These are phyloP conservation scores for Primulina eburnea DNA, from an alignment of 257 asterid species.

Conservation along the genomic window DNA sequence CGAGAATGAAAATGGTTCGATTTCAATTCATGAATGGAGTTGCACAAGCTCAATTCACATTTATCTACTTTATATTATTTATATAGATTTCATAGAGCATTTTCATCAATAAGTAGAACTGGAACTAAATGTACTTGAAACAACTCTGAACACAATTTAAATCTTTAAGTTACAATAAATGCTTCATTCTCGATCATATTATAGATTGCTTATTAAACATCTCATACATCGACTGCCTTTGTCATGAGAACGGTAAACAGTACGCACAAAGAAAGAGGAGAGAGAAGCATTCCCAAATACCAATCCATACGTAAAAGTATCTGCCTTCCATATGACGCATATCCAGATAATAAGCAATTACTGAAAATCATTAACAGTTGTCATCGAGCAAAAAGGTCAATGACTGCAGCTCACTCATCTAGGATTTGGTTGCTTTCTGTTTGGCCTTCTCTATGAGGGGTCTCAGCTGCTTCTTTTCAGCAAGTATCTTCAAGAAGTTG, in stretches of 20 bases:
- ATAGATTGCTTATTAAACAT: too few species aligned
- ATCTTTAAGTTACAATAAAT: too few species aligned
- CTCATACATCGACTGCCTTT: not conserved
- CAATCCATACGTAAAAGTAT: slow-evolving; percentile 1
- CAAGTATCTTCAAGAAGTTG: slow-evolving; percentile 95
- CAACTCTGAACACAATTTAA: too few species aligned
- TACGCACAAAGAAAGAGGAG: not conserved
- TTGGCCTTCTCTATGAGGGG: slow-evolving; percentile 97
- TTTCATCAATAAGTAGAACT: too few species aligned
- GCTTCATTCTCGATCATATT: not conserved
- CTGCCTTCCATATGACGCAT: not conserved
- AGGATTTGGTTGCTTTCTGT: slow-evolving; percentile 65
- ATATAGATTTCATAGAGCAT: too few species aligned
- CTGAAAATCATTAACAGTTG: slow-evolving; percentile 13
- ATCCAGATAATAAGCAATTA: slow-evolving; percentile 1
- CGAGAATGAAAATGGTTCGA: too few species aligned
- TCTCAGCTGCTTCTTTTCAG: slow-evolving; percentile 99
- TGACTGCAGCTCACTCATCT: slow-evolving; percentile 29
- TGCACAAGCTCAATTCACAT: too few species aligned
- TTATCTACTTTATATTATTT: too few species aligned
- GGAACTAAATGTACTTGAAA: too few species aligned
- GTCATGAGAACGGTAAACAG: not conserved
- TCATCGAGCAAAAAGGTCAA: slow-evolving; percentile 17
- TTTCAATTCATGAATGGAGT: too few species aligned
- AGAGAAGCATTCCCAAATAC: not conserved